phyloP scores from a whole-genome alignment of 371 early-diverging fungal genomes.

The Smittium mucronatum region DNA sequence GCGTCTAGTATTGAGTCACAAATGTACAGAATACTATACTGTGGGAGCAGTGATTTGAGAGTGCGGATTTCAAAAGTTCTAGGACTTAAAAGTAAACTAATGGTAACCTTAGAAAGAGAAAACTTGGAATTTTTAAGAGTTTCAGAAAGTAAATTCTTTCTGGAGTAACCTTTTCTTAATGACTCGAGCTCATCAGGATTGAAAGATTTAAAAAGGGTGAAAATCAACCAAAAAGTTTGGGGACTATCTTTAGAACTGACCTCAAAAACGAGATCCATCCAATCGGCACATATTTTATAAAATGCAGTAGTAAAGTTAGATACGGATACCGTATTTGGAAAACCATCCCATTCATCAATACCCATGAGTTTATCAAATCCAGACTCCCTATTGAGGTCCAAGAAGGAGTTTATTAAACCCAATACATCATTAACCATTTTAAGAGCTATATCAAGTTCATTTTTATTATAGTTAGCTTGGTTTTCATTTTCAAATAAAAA shows the following conservation, averaged over 20 bases:
- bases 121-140: background rate
- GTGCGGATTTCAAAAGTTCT: background rate
- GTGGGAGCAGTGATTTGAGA: background rate
- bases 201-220: background rate
- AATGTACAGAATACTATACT: background rate
- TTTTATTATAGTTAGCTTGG: background rate
- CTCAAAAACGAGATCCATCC: background rate
- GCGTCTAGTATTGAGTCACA: background rate
- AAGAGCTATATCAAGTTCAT: background rate
- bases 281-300: background rate
- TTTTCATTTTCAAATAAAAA: background rate
- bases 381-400: background rate
- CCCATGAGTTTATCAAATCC: background rate
- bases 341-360: background rate
- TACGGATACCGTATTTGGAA: background rate
- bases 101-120: background rate
- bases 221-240: background rate
- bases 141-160: background rate
- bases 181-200: background rate
- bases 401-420: background rate
- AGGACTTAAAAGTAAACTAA: background rate
- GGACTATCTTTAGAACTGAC: background rate
- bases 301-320: background rate
- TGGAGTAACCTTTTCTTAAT: background rate
- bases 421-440: background rate